Conservation (phyloP, 306 rosid species). For the Arachis hypogaea region DNA sequence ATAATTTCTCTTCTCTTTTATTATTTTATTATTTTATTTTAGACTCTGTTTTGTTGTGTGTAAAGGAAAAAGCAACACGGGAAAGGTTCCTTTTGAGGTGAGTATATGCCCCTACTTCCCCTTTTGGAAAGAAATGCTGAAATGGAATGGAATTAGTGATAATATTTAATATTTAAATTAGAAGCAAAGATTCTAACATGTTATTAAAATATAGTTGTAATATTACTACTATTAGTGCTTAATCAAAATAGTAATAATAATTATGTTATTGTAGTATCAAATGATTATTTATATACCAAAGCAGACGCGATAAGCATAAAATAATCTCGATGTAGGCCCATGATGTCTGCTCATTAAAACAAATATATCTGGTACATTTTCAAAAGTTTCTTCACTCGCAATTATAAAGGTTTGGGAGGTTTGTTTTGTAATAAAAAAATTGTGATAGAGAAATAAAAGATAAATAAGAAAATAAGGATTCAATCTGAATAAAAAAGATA, state of each 20-base stretch:
- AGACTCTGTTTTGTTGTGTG: neutral
- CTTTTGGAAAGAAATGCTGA: neutral
- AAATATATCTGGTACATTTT: neutral
- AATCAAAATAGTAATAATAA: neutral
- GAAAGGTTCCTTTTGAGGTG: constrained; percentile 29
- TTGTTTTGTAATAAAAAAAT: too few relatives aligned
- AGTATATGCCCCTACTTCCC: constrained; percentile 8
- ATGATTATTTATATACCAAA: neutral
- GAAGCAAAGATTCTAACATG: neutral
- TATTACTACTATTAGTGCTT: too few relatives aligned
- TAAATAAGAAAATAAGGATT: too few relatives aligned
- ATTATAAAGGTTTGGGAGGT: neutral
- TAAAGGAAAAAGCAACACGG: neutral
- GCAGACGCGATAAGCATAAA: neutral
- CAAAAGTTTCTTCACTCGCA: neutral
- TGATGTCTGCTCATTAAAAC: neutral
- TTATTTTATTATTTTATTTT: too few relatives aligned
- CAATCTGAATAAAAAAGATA: too few relatives aligned
- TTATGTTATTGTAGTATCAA: neutral
- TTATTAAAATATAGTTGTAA: too few relatives aligned
- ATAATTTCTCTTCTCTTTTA: neutral
- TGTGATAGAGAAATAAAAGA: too few relatives aligned
- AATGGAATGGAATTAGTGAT: too few relatives aligned
- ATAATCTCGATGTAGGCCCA: too few relatives aligned
- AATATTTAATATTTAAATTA: neutral